Base-by-base conservation (phyloP, 805 yeast species). In the Yamadazyma sp. region DNA sequence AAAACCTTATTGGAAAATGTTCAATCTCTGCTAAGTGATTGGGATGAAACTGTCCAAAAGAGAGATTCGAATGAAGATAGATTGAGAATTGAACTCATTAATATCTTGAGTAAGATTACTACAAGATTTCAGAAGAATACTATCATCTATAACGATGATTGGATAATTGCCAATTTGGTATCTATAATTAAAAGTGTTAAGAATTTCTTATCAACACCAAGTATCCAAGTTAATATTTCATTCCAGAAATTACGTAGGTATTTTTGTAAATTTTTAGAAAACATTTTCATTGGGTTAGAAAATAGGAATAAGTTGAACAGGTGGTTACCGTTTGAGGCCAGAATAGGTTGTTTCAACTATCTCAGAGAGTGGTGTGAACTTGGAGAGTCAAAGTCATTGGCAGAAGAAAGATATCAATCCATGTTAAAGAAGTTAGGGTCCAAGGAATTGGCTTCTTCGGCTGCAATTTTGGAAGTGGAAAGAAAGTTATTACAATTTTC, bases 291-390 rank as follows among this genome's bases (percentile, higher is more conserved):
- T 10, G 85, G 83, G 6, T 47, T 74, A 39, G 54, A 67, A 42
- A 66, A 70, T 43, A 53, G 66, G 36, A 58, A 54, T n/a, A 56
- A 51, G 27, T 39, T 62, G 30, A 48, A 57, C 28, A 63, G 68
- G 25, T 80, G 89, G 77, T 65, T 89, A n/a, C 91, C 95, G 1
- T 88, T 89, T 55, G 87, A 82, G 45, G 91, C 88, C 2, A 68
- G 96, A 35, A 78, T 84, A 20, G 82, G 86, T 2, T 84, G 94
- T 42, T 89, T 87, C 62, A 76, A 80, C 30, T 82, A 76, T 49
- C 64, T 93, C 38, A 89, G 85, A 45, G 95, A 86, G 54, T 93
- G 99, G 99, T 88, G 96, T 56, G 95, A 95, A 0, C 78, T 77
- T 57, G 97, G 98, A 2, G 80, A 76, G 34, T 67, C 78, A 16